Percentiles rank a stretch among this genome's conserved stretches.
These are phyloP conservation scores for Ceratobasidium sp. DNA, from an alignment of 1,284 basidiomycete genomes.

Conservation along the genomic window DNA sequence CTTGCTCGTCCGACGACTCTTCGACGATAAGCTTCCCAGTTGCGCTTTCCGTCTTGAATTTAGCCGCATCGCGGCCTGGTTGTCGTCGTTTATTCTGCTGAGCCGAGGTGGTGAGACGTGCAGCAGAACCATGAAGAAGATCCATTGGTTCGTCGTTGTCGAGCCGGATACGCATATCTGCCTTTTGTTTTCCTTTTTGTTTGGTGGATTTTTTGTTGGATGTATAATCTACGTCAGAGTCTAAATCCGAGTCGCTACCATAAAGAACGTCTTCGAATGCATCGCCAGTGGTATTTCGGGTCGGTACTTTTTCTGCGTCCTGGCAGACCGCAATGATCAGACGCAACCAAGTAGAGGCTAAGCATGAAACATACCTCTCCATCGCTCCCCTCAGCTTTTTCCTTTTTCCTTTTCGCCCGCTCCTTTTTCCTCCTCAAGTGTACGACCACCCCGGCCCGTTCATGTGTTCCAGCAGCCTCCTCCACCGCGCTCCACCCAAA, in stretches of 20 bases:
- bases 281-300: conserved; percentile 72
- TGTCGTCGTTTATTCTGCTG: conserved; percentile 72
- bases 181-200: conserved; percentile 54
- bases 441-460: conserved; percentile 75
- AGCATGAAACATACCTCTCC: conserved; percentile 60
- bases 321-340: background rate
- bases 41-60: conserved; percentile 89
- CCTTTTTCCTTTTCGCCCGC: conserved; percentile 78
- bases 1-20: conserved; percentile 64
- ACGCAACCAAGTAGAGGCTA: background rate
- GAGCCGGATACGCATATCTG: conserved; percentile 76
- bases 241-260: conserved; percentile 90
- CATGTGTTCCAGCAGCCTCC: conserved; percentile 63
- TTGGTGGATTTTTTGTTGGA: conserved; percentile 57
- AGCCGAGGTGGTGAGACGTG: conserved; percentile 81
- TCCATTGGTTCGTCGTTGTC: conserved; percentile 98
- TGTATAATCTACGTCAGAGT: conserved; percentile 75
- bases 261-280: conserved; percentile 97
- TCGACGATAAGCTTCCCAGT: conserved; percentile 94
- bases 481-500: conserved; percentile 90
- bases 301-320: background rate
- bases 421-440: conserved; percentile 78
- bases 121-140: conserved; percentile 86
- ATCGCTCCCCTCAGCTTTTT: conserved; percentile 70
- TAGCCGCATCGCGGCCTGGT: conserved; percentile 87